Conservation (phyloP, 257 asterid species). For the Solanum microdontum region DNA sequence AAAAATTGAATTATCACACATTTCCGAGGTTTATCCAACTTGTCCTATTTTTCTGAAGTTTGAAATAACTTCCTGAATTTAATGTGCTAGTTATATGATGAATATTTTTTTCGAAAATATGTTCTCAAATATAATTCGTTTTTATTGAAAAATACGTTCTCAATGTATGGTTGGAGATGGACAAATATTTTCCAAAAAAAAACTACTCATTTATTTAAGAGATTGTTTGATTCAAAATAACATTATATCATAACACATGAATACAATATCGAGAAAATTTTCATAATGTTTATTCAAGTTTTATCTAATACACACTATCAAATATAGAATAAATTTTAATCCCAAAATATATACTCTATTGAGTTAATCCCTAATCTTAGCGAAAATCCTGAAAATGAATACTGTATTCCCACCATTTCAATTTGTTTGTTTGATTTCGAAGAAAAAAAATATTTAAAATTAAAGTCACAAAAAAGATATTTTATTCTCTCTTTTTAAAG, state of each 20-base stretch:
- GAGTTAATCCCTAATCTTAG: neutral
- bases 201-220: neutral
- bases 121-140: neutral
- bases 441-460: no score
- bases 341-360: neutral
- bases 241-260: neutral
- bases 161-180: neutral
- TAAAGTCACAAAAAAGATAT: neutral
- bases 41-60: neutral
- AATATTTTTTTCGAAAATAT: neutral
- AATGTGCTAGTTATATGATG: neutral
- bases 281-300: neutral
- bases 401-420: no score
- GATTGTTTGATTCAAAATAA: neutral
- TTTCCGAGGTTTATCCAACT: neutral
- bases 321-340: no score
- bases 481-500: no score
- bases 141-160: neutral
- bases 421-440: neutral
- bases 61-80: neutral
- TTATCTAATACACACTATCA: neutral
- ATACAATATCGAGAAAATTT: neutral
- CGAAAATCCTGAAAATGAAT: neutral
- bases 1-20: neutral
- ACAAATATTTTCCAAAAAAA: neutral